Base-by-base conservation (phyloP, 441 rosid genomes). In the Populus tomentosa region DNA sequence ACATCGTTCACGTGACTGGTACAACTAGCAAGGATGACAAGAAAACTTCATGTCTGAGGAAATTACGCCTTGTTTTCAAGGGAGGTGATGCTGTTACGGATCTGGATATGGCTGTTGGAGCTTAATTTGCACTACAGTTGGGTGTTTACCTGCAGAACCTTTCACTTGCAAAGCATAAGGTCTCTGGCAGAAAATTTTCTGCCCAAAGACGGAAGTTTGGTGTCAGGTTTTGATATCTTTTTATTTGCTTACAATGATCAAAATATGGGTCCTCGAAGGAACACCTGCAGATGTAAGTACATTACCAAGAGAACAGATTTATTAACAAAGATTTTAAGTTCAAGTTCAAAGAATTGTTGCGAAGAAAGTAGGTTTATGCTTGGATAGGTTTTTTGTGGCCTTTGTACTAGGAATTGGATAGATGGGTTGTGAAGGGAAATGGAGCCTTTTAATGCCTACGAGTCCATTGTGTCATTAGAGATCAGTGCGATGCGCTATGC, bases 71-170 rank as follows among this genome's bases (percentile, higher is more conserved):
- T 63, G 85, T 83, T 59, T 93, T 95, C 84, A 92, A 85, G 84
- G 98, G 92, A 73, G 78, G 79, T 20, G 94, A 90, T 80, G 94
- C 88, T 61, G 86, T 89, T 76, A 64, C 91, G 21, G 93, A 92
- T 81, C 89, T 89, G 94, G 98, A 93, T 82, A 86, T 85, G 85
- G 97, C 95, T 40, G 92, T 88, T 53, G 94, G 98, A 53, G 95
- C 95, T 6, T 91, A 79, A 85, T 67, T 71, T 69, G 20, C 68
- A 9, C 1, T 16, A 10, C 72, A 75, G 20, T 18, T 7, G 2
- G 36, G 21, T 21, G 10, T 67, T 53, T 18, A 11, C 61, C 2
- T 21, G 59, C 65, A 1, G 67, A 74, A 70, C n/a, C 13, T n/a
- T 6, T 70, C 35, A 16, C 4, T 6, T 69, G 38, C 61, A 4